phyloP scores from a whole-genome alignment of 306 rosid species.

The Vicia faba region DNA sequence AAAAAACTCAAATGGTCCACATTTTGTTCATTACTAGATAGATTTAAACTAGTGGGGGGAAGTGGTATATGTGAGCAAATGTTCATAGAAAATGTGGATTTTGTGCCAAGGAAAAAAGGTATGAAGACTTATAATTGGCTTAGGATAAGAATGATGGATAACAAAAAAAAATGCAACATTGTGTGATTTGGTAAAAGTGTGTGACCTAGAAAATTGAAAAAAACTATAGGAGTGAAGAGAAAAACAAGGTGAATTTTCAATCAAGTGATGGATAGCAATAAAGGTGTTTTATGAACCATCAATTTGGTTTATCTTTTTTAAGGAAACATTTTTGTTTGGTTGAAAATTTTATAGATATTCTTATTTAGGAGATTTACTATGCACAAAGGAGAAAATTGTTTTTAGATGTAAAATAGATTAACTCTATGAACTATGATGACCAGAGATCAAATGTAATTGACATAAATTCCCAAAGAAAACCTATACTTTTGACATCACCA shows the following conservation, averaged over 20 bases:
- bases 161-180: slow-evolving; percentile 28
- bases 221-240: slow-evolving; percentile 36
- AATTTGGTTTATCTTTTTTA: slow-evolving; percentile 49
- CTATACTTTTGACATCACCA: too few relatives aligned
- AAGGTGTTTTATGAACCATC: slow-evolving; percentile 34
- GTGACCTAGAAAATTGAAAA: slow-evolving; percentile 40
- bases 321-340: slow-evolving; percentile 42
- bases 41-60: slow-evolving; percentile 8
- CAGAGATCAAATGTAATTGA: too few relatives aligned
- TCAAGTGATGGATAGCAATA: slow-evolving; percentile 33
- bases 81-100: not conserved
- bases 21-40: not conserved
- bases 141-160: slow-evolving; percentile 9
- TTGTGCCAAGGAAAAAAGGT: not conserved
- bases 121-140: not conserved
- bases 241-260: slow-evolving; percentile 39
- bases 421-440: too few relatives aligned
- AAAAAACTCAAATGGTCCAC: not conserved
- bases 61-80: slow-evolving; percentile 1
- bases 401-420: too few relatives aligned
- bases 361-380: slow-evolving; percentile 48
- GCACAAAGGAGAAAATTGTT: not conserved
- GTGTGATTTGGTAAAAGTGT: slow-evolving; percentile 28
- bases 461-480: too few relatives aligned
- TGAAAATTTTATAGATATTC: slow-evolving; percentile 55